Evolutionary conservation across 2,329 filamentous ascomycete genomes (phyloP), one percentile per base, ranked within the genome.

Genomic region (Dothidotthia symphoricarpi): DNA sequence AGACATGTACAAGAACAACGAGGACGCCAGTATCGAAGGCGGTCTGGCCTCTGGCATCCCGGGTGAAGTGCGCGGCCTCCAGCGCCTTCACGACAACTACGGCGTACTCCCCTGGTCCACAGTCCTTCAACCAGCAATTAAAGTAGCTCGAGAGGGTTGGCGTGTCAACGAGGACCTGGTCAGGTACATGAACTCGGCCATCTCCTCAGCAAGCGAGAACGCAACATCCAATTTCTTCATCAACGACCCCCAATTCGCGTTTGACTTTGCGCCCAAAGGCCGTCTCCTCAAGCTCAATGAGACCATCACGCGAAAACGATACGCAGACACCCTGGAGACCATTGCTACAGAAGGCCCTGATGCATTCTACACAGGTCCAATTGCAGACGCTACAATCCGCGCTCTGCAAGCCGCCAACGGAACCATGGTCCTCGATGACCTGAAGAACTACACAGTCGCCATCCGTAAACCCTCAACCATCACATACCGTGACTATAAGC

Each of bases 201-300:
- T 59, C 60, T 41, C 64, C 41, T 39, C 71, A 6, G 52, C 47
- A 24, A 37, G 35, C 13, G 27, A 48, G 33, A 60, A 57, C 13
- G 37, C 38, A 6, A 51, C 55, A 6, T 66, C 75, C 32, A 76
- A 88, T 51, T 95, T 95, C 55, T 69, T 96, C 0, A 71, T 82
- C 0, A 74, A 85, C 3, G 81, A 96, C 39, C 82, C 85, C 0
- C 78, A 81, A 3, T 97, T 88, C 85, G 88, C 90, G 0, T 65
- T 86, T 31, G 91, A 96, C 61, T 96, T 96, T 69, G 89, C 88
- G 2, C 88, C 88, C 0, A 82, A 90, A 43, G 91, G 89, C 3
- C 83, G 76, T 0, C 72, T 87, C 3, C 55, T 95, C 0, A 72
- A 76, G 13, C 67, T 89, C 3, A 88, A 87, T 13, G 87, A 95